Evolutionary conservation across 352 stramenopile species (phyloP).

Genomic region (Vaucheria bursata): DNA sequence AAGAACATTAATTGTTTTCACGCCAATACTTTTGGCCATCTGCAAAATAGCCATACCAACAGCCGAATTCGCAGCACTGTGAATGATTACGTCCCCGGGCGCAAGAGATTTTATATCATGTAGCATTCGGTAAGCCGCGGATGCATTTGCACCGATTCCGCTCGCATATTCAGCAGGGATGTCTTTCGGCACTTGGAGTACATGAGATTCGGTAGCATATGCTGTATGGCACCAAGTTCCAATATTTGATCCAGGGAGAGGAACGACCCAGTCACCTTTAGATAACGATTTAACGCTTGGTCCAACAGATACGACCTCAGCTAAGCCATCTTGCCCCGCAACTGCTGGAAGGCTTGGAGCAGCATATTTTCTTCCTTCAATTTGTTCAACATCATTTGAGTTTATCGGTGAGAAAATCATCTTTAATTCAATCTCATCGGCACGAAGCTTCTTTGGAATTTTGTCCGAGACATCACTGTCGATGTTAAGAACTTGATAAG

Average conservation of each 20-base stretch:
- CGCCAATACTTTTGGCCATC: constrained; percentile 66
- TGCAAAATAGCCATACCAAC: constrained; percentile 76
- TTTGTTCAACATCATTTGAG: constrained; percentile 70
- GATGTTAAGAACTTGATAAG: neutral
- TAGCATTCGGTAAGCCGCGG: constrained; percentile 70
- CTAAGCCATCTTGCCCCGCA: constrained; percentile 50
- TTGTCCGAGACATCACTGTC: neutral
- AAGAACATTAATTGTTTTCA: constrained; percentile 79
- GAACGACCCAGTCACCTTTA: constrained; percentile 48
- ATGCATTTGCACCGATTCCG: constrained; percentile 64
- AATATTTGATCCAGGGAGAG: constrained; percentile 35
- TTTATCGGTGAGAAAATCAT: constrained; percentile 77
- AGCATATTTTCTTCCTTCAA: constrained; percentile 69
- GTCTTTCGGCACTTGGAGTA: constrained; percentile 51
- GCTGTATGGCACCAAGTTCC: constrained; percentile 19
- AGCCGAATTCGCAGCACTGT: constrained; percentile 72
- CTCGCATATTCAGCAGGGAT: constrained; percentile 71
- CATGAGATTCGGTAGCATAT: constrained; percentile 22
- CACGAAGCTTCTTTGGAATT: constrained; percentile 24
- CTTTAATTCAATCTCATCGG: constrained; percentile 67
- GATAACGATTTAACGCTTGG: constrained; percentile 35
- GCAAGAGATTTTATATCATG: constrained; percentile 66
- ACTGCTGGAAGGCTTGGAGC: constrained; percentile 62
- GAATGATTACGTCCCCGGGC: constrained; percentile 71
- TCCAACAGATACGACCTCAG: constrained; percentile 45